Evolutionary conservation across 345 rosid species (phyloP).

Genomic region (Corchorus olitorius): DNA sequence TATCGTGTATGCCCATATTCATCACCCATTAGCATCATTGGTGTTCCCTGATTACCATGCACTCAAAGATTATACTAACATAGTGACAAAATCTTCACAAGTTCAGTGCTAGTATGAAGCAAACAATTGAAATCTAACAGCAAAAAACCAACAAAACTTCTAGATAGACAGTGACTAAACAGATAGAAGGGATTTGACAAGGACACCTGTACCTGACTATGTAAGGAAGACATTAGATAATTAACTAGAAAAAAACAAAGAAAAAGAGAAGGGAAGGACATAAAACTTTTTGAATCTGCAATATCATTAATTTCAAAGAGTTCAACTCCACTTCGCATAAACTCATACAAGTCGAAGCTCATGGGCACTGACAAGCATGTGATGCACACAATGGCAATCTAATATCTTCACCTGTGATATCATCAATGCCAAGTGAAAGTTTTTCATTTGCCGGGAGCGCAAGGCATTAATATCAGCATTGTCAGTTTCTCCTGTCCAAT

Average conservation of each 20-base stretch:
- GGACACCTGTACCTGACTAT: background rate
- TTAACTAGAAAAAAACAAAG: background rate
- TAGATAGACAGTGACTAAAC: background rate
- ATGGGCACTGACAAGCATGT: background rate
- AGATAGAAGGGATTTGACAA: background rate
- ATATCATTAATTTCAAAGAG: background rate
- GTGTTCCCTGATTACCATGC: conserved; percentile 60
- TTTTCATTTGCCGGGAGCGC: conserved; percentile 86
- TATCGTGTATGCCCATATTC: conserved; percentile 87
- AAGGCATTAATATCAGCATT: conserved; percentile 62
- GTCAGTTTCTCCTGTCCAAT: conserved; percentile 69
- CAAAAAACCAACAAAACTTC: background rate
- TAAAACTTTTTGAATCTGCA: background rate
- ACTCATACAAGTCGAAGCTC: background rate
- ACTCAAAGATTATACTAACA: conserved; percentile 4
- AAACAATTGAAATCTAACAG: conserved; percentile 9
- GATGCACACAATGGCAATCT: background rate
- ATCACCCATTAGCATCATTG: conserved; percentile 98
- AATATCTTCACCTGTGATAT: conserved; percentile 69
- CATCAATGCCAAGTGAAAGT: conserved; percentile 88
- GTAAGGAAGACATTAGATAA: background rate
- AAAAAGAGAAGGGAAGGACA: background rate
- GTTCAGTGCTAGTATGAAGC: conserved; percentile 15
- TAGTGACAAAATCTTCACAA: background rate
- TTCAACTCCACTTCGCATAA: background rate